phyloP scores from a whole-genome alignment of 768 basidiomycete genomes.

The Boletus barrowsii region DNA sequence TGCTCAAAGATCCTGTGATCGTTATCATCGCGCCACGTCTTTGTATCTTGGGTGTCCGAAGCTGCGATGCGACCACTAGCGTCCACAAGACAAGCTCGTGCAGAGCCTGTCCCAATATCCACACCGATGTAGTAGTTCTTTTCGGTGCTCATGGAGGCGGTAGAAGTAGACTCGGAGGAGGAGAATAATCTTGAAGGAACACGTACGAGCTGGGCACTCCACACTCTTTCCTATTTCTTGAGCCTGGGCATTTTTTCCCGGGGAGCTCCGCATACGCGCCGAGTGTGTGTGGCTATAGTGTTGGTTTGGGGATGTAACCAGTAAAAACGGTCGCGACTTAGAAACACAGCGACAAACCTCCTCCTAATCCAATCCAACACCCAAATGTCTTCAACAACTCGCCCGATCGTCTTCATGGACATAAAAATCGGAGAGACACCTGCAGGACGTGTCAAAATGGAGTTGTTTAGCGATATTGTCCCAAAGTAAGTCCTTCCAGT shows the following conservation, averaged over 20 bases:
- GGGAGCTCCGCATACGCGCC: slow-evolving; percentile 2
- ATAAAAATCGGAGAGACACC: slow-evolving; percentile 95
- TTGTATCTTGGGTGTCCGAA: slow-evolving; percentile 77
- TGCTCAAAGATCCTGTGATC: slow-evolving; percentile 97
- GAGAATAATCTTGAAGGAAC: neutral
- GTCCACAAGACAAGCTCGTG: slow-evolving; percentile 78
- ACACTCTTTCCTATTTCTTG: slow-evolving; percentile 1
- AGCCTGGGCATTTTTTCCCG: neutral
- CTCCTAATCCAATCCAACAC: neutral
- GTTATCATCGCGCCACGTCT: slow-evolving; percentile 76
- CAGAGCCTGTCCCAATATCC: slow-evolving; percentile 93
- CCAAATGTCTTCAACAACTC: slow-evolving; percentile 46
- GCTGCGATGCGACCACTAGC: slow-evolving; percentile 67
- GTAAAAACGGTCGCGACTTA: neutral
- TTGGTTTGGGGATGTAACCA: neutral
- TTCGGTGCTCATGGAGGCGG: slow-evolving; percentile 33
- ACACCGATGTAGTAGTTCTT: slow-evolving; percentile 63
- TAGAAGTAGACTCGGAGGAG: neutral
- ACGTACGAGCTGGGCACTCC: slow-evolving; percentile 11
- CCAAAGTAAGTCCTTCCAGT: slow-evolving; percentile 65
- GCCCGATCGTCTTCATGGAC: slow-evolving; percentile 97
- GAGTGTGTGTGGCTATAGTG: neutral
- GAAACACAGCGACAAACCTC: neutral
- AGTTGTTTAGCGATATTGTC: slow-evolving; percentile 92
- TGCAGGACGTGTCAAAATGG: slow-evolving; percentile 94